Conservation (phyloP, 257 asterid species). For the Penstemon newberryi region DNA sequence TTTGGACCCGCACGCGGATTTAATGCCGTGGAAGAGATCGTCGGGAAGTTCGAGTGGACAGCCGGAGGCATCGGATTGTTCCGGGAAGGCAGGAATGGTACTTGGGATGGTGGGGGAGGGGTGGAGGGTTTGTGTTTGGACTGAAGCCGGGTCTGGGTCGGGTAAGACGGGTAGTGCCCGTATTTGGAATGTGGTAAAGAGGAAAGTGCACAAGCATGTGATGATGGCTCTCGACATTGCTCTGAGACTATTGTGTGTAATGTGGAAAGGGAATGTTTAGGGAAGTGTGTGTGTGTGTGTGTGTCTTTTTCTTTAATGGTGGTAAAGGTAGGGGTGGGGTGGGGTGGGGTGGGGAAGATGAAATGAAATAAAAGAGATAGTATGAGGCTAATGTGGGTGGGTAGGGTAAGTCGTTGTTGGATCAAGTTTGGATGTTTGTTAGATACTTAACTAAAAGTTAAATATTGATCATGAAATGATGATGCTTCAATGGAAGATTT, state of each 20-base stretch:
- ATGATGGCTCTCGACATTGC: slow-evolving; percentile 50
- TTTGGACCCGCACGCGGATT: slow-evolving; percentile 66
- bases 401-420: slow-evolving; percentile 25
- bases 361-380: not conserved
- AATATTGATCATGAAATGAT: no score
- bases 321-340: slow-evolving; percentile 15
- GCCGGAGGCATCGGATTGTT: slow-evolving; percentile 60
- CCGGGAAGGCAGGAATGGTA: slow-evolving; percentile 98
- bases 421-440: slow-evolving; percentile 26
- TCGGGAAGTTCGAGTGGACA: slow-evolving; percentile 84
- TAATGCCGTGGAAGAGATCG: slow-evolving; percentile 61
- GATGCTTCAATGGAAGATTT: no score
- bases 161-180: slow-evolving; percentile 51
- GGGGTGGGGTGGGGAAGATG: slow-evolving; percentile 15
- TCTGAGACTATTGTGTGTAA: slow-evolving; percentile 27
- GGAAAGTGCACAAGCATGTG: slow-evolving; percentile 33
- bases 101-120: slow-evolving; percentile 44
- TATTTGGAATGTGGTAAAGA: slow-evolving; percentile 32
- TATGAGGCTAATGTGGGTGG: slow-evolving; percentile 21
- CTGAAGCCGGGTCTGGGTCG: slow-evolving; percentile 60
- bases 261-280: slow-evolving; percentile 18
- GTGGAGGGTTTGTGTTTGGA: slow-evolving; percentile 51
- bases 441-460: no score
- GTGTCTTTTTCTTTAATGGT: not conserved
- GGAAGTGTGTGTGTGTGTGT: not conserved